Percentiles rank a stretch among this genome's conserved stretches.
phyloP scores from a whole-genome alignment of 495 filamentous ascomycete species.

The Aspergillus taichungensis region DNA sequence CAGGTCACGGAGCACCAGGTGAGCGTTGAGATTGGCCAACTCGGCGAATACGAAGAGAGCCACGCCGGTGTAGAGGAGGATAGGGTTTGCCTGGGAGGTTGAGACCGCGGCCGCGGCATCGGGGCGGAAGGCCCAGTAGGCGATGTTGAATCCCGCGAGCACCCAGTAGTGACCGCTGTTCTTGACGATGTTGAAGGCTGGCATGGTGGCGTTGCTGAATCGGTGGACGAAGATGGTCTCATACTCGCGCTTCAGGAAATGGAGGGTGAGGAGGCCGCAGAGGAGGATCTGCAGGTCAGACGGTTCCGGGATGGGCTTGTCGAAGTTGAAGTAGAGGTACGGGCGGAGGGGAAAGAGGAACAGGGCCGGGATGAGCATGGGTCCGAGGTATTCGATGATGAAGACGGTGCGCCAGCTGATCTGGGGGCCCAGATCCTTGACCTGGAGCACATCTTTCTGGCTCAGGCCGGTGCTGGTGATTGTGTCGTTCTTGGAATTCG shows the following conservation, averaged over 20 bases:
- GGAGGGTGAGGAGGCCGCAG: slow-evolving; percentile 59
- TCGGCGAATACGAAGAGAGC: slow-evolving; percentile 68
- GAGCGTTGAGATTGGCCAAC: slow-evolving; percentile 67
- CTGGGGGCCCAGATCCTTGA: slow-evolving; percentile 92
- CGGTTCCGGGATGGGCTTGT: slow-evolving; percentile 40
- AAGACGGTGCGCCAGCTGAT: slow-evolving; percentile 92
- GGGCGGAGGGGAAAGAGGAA: slow-evolving; percentile 61
- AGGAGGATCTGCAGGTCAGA: slow-evolving; percentile 62
- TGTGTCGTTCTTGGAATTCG: slow-evolving; percentile 57
- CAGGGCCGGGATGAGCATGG: slow-evolving; percentile 80
- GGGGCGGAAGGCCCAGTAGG: slow-evolving; percentile 77
- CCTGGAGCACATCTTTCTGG: slow-evolving; percentile 63
- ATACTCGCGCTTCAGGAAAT: slow-evolving; percentile 92
- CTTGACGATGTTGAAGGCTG: slow-evolving; percentile 76
- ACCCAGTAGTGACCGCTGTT: slow-evolving; percentile 90
- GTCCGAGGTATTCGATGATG: slow-evolving; percentile 88
- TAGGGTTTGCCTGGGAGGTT: slow-evolving; percentile 27
- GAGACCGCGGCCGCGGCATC: slow-evolving; percentile 44
- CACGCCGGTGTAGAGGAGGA: slow-evolving; percentile 52
- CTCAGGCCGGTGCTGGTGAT: slow-evolving; percentile 56
- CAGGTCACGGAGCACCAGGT: slow-evolving; percentile 64
- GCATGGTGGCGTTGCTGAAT: slow-evolving; percentile 92
- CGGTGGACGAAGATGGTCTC: slow-evolving; percentile 93
- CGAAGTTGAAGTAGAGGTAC: slow-evolving; percentile 58
- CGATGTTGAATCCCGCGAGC: slow-evolving; percentile 70